phyloP scores from a whole-genome alignment of 164 flowering plant genomes.

The Aristolochia californica region DNA sequence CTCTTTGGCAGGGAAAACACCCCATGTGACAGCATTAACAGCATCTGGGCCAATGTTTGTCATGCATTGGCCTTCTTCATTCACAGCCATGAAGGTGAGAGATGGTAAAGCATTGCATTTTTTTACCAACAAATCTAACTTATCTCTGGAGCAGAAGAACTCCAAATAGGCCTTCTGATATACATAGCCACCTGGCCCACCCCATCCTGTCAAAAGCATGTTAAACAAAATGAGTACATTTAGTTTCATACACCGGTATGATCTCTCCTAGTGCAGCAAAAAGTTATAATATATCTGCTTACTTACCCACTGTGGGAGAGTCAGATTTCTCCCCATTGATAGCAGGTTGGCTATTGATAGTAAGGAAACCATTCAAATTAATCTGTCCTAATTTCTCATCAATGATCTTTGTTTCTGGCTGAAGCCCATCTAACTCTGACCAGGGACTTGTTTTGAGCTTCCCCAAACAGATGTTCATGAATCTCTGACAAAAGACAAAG shows the following conservation, averaged over 20 bases:
- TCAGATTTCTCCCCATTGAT: conserved; percentile 88
- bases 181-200: conserved; percentile 82
- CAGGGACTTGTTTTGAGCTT: conserved; percentile 74
- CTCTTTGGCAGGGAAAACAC: conserved; percentile 89
- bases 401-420: conserved; percentile 87
- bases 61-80: conserved; percentile 45
- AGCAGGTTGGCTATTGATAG: conserved; percentile 97
- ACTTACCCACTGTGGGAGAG: conserved; percentile 76
- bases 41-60: conserved; percentile 37
- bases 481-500: conserved; percentile 36
- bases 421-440: conserved; percentile 95
- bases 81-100: conserved; percentile 72
- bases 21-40: conserved; percentile 96
- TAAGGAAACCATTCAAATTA: conserved; percentile 81
- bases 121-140: conserved; percentile 50
- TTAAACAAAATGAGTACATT: neutral
- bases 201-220: conserved; percentile 57
- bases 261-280: no score
- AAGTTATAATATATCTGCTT: neutral
- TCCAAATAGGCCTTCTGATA: conserved; percentile 92
- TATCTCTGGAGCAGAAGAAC: conserved; percentile 73
- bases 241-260: no score
- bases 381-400: conserved; percentile 58
- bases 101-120: conserved; percentile 55
- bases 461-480: conserved; percentile 65